These are phyloP conservation scores for Brachypodium distachyon DNA, from an alignment of 202 grass and related monocot species.

Conservation along the genomic window DNA sequence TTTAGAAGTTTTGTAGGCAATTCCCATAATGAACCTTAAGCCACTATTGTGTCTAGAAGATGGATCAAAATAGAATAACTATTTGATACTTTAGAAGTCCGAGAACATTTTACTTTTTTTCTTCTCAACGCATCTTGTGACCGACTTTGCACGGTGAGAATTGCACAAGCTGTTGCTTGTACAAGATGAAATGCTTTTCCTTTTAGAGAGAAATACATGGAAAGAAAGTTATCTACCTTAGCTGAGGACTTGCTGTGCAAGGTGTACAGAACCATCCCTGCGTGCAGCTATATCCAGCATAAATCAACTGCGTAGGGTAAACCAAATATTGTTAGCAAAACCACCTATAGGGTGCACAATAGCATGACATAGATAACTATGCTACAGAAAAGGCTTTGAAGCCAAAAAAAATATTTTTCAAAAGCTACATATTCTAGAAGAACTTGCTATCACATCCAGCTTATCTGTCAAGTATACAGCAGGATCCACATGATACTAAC, in stretches of 20 bases:
- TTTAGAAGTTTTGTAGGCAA: neutral
- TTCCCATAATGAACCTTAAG: neutral
- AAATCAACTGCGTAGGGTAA: constrained; percentile 62
- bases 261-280: constrained; percentile 99
- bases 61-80: neutral
- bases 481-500: neutral
- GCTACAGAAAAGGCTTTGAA: neutral
- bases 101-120: neutral
- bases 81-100: neutral
- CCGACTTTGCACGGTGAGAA: too few relatives aligned
- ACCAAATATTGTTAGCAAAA: constrained; percentile 13
- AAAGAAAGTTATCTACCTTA: constrained; percentile 47
- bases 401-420: too few relatives aligned
- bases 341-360: neutral
- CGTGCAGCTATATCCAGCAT: constrained; percentile 84
- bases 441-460: neutral
- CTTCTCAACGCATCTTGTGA: too few relatives aligned
- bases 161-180: too few relatives aligned
- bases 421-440: neutral
- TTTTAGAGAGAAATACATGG: neutral
- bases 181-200: too few relatives aligned
- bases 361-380: neutral
- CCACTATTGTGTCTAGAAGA: neutral
- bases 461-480: neutral
- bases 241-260: constrained; percentile 63